Percentiles rank a stretch among this genome's conserved stretches.
Conservation (phyloP, 2,329 filamentous ascomycete genomes). For the Fusarium vanettenii region DNA sequence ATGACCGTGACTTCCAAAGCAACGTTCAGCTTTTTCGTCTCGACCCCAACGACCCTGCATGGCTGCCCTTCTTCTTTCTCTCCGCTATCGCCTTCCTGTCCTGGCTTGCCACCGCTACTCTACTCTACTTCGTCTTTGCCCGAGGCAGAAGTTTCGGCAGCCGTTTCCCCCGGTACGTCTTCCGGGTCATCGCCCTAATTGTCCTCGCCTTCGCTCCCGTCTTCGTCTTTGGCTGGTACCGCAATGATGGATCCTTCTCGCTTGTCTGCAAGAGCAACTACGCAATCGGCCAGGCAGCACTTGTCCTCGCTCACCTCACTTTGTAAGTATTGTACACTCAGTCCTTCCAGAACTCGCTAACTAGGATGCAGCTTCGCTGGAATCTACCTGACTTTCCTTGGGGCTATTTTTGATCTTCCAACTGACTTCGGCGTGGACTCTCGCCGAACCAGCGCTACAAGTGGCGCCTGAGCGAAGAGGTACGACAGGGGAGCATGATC, state of each 20-base stretch:
- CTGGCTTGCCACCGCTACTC: conserved; percentile 15
- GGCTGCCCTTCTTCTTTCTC: conserved; percentile 34
- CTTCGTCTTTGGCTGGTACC: conserved; percentile 19
- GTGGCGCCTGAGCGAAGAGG: neutral
- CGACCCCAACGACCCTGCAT: conserved; percentile 1
- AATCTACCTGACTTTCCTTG: conserved; percentile 29
- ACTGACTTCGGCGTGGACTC: neutral
- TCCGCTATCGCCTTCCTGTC: conserved; percentile 23
- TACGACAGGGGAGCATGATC: neutral
- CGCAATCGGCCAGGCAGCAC: conserved; percentile 4
- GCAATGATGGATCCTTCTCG: neutral
- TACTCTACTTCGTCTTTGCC: conserved; percentile 22
- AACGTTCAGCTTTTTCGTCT: neutral
- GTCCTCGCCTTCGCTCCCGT: conserved; percentile 28
- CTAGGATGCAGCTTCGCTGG: conserved; percentile 31
- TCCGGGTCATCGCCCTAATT: conserved; percentile 38
- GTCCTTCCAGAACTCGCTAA: conserved; percentile 12
- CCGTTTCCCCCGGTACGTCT: conserved; percentile 37
- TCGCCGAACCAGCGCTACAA: conserved; percentile 1
- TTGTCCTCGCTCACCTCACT: conserved; percentile 33
- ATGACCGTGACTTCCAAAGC: neutral
- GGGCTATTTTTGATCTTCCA: conserved; percentile 30
- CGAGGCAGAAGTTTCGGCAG: conserved; percentile 1
- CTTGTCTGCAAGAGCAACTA: neutral
- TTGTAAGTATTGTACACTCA: conserved; percentile 35